Evolutionary conservation across 129 eudicot genomes (phyloP), one percentile per base, ranked within the genome.

Genomic region (Centaurea solstitialis): DNA sequence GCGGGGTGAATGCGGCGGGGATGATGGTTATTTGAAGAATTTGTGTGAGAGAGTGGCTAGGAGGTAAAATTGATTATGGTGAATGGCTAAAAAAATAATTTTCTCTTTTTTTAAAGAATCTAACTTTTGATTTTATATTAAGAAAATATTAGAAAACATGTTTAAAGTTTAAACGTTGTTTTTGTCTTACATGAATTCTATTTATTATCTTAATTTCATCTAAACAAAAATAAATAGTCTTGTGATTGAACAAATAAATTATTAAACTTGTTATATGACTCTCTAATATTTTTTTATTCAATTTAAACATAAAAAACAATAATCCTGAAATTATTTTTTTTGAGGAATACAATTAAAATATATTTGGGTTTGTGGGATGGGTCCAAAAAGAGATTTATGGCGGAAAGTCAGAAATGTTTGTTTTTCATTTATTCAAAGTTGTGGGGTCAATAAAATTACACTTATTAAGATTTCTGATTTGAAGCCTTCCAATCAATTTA

Each of bases 361-460:
- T 8, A 64, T 64, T n/a, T 64, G 68, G 68, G 30, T 20, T 64
- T 20, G 68, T 7, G 68, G 68, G 28, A 20, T 11, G 11, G 15
- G 53, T 65, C 75, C 74, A 73, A 74, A 74, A 64, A 64, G 20
- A 5, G n/a, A 64, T 80, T 73, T 38, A 23, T 72, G 65, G n/a
- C 73, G 73, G 47, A 73, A 40, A 73, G 73, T 73, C 72, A 40
- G 45, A 62, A 62, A 62, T 24, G 8, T 43, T 18, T 65, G 20
- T 57, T 57, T 57, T 4, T 24, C 67, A 40, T 62, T 11, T 64
- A 81, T 81, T 73, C 84, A 66, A 81, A 73, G 39, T 20, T 43
- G 79, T 65, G 74, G 83, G 74, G 24, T 67, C 72, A 70, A 73
- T 72, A 6, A 73, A 53, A 80, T 80, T 65, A 39, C 23, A 64